Percentiles rank a stretch among this genome's conserved stretches.
phyloP scores from a whole-genome alignment of 2,329 filamentous ascomycete species.

The Fusarium begoniae region DNA sequence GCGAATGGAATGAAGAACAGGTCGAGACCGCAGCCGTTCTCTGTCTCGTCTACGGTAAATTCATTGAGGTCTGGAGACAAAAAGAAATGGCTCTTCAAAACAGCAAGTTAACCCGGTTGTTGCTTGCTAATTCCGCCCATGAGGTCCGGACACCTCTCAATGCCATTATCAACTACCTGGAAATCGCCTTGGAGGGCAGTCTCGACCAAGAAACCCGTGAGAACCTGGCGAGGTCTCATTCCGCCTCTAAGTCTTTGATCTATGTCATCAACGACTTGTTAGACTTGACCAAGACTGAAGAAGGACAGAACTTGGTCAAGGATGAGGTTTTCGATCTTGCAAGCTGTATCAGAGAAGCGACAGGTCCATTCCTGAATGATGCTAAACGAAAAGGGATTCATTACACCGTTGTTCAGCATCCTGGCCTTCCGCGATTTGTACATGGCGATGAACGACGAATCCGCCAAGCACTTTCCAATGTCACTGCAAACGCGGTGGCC shows the following conservation, averaged over 20 bases:
- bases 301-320: slow-evolving; percentile 80
- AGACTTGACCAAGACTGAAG: slow-evolving; percentile 87
- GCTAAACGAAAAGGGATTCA: slow-evolving; percentile 78
- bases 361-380: slow-evolving; percentile 76
- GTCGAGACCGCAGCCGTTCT: slow-evolving; percentile 88
- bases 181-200: slow-evolving; percentile 85
- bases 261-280: slow-evolving; percentile 94
- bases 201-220: slow-evolving; percentile 86
- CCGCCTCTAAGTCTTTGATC: slow-evolving; percentile 89
- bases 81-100: slow-evolving; percentile 86
- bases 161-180: slow-evolving; percentile 93
- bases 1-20: slow-evolving; percentile 90
- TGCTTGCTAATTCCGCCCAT: slow-evolving; percentile 89
- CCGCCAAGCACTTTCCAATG: slow-evolving; percentile 83
- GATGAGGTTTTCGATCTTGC: slow-evolving; percentile 81
- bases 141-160: slow-evolving; percentile 92
- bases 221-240: slow-evolving; percentile 84
- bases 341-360: slow-evolving; percentile 78
- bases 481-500: slow-evolving; percentile 86
- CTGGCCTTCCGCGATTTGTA: slow-evolving; percentile 74
- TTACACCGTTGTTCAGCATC: slow-evolving; percentile 74
- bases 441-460: slow-evolving; percentile 82
- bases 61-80: slow-evolving; percentile 92
- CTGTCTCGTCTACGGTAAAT: slow-evolving; percentile 87
- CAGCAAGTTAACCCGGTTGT: slow-evolving; percentile 79